Base-by-base conservation (phyloP, 139 green algal species). In the Chlorella sp. region DNA sequence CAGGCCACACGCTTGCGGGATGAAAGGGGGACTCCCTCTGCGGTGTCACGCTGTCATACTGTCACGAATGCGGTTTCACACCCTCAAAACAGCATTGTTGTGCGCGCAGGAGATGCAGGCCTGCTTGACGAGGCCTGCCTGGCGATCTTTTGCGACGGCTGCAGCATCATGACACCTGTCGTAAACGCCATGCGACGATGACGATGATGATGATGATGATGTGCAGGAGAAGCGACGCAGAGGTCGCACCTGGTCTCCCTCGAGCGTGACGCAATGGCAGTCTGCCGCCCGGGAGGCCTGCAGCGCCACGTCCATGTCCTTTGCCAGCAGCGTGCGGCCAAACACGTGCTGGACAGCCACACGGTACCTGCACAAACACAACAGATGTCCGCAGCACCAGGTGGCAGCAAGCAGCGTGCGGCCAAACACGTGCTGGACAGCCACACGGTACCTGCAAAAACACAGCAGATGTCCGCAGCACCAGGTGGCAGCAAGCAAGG, bases 221-320 rank as follows among this genome's bases (percentile, higher is more conserved):
- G n/a, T n/a, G n/a, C n/a, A n/a, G n/a, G n/a, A n/a, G n/a, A n/a
- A n/a, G n/a, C n/a, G n/a, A n/a, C n/a, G n/a, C n/a, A n/a, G n/a
- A n/a, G n/a, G n/a, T n/a, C 69, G 31, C 69, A 91, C 84, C 67
- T 91, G 81, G 71, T 95, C 90, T 4, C 94, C 94, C 20, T 96
- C 87, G 69, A 97, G 82, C 6, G 94, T 98, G 14, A 98, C 87
- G 74, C 90, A 96, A 82, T 96, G 86, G 1, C 97, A 77, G 22
- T 85, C 70, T 22, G 51, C 30, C 22, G 10, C 3, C 1, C 60
- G 66, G 31, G 65, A 29, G 33, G 66, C 86, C 51, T 77, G 42
- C 2, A 69, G 67, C 0, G 90, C 90, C 0, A 89, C 61, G n/a
- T 91, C 82, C 66, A 91, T 36, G 72, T 88, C 81, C 59, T 84